Percentiles rank a stretch among this genome's conserved stretches.
These are phyloP conservation scores for Chlamydomonas schloesseri DNA, from an alignment of 139 green algal genomes.

Conservation along the genomic window DNA sequence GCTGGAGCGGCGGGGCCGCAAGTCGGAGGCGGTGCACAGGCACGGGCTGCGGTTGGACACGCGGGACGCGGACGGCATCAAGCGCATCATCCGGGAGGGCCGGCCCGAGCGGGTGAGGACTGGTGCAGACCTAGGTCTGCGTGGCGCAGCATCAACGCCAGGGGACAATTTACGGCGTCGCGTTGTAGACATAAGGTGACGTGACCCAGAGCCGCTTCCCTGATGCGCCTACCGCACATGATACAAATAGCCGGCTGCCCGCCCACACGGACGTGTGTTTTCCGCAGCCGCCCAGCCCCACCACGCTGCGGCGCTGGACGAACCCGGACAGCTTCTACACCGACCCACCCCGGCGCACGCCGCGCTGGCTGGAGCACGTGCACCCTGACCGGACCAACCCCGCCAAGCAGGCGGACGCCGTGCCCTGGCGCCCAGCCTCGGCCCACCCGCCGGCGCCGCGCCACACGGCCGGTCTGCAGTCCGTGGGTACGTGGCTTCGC, in stretches of 20 bases:
- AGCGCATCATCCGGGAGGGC: slow-evolving; percentile 25
- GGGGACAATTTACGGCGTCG: not conserved
- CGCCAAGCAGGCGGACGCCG: not conserved
- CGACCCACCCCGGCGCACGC: not conserved
- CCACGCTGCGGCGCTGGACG: not conserved
- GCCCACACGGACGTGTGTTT: no score
- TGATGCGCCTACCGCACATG: no score
- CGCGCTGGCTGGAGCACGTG: slow-evolving; percentile 22
- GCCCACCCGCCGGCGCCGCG: not conserved
- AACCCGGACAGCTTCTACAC: not conserved
- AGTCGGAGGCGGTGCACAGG: not conserved
- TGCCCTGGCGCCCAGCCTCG: slow-evolving; percentile 5
- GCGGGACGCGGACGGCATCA: not conserved
- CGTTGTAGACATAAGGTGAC: not conserved
- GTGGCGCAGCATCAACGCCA: no score
- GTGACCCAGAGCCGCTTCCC: no score
- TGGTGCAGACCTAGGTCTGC: not conserved
- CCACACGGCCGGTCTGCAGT: not conserved
- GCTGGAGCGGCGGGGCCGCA: not conserved
- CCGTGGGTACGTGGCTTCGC: not conserved
- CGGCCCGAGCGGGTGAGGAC: not conserved
- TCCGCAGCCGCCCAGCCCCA: slow-evolving; percentile 6
- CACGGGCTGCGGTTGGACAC: slow-evolving; percentile 16
- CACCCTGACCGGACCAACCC: slow-evolving; percentile 14
- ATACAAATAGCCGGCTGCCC: no score